These are phyloP conservation scores for Chromera velia DNA, from an alignment of 73 alveolate species.

Conservation along the genomic window DNA sequence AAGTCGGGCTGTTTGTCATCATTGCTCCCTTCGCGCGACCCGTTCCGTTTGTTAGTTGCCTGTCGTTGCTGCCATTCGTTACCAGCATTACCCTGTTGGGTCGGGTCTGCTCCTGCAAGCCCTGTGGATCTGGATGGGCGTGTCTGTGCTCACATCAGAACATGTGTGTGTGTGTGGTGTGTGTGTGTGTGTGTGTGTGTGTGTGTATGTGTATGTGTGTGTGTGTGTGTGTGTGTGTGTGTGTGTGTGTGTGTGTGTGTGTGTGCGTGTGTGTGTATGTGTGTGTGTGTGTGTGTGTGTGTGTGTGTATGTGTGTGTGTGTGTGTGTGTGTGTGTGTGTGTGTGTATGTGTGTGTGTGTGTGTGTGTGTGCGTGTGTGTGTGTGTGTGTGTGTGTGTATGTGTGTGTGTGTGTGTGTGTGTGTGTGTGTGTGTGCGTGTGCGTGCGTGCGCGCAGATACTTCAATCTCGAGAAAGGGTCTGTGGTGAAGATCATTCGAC, in stretches of 20 bases:
- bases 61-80: too few species aligned
- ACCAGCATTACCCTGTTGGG: too few species aligned
- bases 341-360: not conserved
- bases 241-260: slow-evolving; percentile 11
- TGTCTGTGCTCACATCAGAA: too few species aligned
- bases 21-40: too few species aligned
- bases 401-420: slow-evolving; percentile 4
- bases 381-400: slow-evolving; percentile 11
- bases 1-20: too few species aligned
- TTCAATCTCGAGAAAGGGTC: slow-evolving; percentile 75
- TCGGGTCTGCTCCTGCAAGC: too few species aligned
- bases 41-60: too few species aligned
- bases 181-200: too few species aligned
- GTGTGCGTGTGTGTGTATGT: slow-evolving; percentile 1
- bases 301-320: slow-evolving; percentile 4
- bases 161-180: too few species aligned
- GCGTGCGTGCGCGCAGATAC: slow-evolving; percentile 39
- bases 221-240: slow-evolving; percentile 9
- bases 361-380: slow-evolving; percentile 2
- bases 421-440: slow-evolving; percentile 2
- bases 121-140: too few species aligned
- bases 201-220: not conserved
- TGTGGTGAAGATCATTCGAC: slow-evolving; percentile 84
- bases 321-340: slow-evolving; percentile 8
- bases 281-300: slow-evolving; percentile 4